Evolutionary conservation across 2,329 filamentous ascomycete species (phyloP), one percentile per base, ranked within the genome.

Genomic region (Paradendryphiella salina): DNA sequence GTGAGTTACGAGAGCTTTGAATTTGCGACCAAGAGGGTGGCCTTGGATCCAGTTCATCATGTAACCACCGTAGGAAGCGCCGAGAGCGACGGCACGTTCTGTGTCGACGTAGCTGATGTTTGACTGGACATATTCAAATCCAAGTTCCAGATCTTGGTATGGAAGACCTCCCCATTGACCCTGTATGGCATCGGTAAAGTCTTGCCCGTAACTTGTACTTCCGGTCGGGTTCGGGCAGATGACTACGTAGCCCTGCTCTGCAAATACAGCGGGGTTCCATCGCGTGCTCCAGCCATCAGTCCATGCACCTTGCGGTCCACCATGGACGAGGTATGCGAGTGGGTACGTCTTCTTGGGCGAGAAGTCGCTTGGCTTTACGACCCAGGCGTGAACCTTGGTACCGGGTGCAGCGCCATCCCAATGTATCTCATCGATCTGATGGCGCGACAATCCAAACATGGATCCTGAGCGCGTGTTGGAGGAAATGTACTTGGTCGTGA

Each of bases 1-100:
- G 69, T 96, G 91, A 63, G 86, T 91, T 21, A 96, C 90, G 3
- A 96, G 80, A 0, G 90, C 90, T 73, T 90, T 90, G 81, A 96
- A 95, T 60, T 87, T 85, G 21, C 89, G 85, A 15, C 90, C 91
- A 0, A 96, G 81, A 1, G 84, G 81, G 56, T 94, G 88, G 6
- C 92, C 92, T 73, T 96, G 90, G 63, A 96, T 90, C 91, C 92
- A 96, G 70, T 96, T 82, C 65, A 74, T 70, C 69, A 81, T 80
- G 64, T 69, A 74, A 1, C 71, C 71, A 20, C 70, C 75, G 41
- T 76, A 77, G 0, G 72, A 70, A 0, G 88, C 89, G 4, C 89
- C 89, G 0, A 90, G 75, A 1, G 87, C 88, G 0, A 94, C 88
- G 1, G 88, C 84, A 9, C 84, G 80, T 3, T 77, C 71, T 0